Evolutionary conservation across 208 protist genomes (phyloP), one percentile per base, ranked within the genome.

Genomic region (Acanthamoeba culbertsoni): DNA sequence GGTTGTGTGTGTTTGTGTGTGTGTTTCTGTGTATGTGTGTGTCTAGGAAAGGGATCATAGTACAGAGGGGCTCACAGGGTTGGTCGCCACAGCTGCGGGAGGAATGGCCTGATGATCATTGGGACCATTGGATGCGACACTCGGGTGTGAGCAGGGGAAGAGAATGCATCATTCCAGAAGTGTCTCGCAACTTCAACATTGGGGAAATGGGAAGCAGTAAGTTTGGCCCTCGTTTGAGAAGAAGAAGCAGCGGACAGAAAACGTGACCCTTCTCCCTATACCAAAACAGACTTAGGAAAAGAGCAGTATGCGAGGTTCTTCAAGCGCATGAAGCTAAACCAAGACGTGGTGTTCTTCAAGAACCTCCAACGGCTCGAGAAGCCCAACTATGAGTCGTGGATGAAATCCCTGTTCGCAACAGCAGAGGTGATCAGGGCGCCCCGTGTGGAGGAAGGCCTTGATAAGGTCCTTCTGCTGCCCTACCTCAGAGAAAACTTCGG

Each of bases 61-160:
- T n/a, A n/a, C n/a, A n/a, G n/a, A n/a, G n/a, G n/a, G n/a, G n/a
- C n/a, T n/a, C n/a, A n/a, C n/a, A n/a, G 33, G 26, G 45, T 7
- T 26, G 20, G 55, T 3, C 8, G 33, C 2, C 20, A 1, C 37
- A 94, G 92, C 40, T 94, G 45, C 16, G 91, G 2, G 91, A 92
- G 23, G 92, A 93, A 40, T 97, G 97, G 96, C 95, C 96, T 12
- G 53, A 73, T n/a, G 95, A 95, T 16, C 97, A 96, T 88, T 97
- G 96, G 96, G 96, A 97, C 92, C 95, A 97, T 92, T 97, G 96
- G 96, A 43, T 97, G 90, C 91, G 96, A 18, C n/a, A 75, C 23
- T 90, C 73, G 28, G 79, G 46, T 6, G 59, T 91, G 28, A 75
- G 45, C 26, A 2, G 93, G 5, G 89, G 73, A 3, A 42, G 93